Conservation (phyloP, 371 early-diverging fungal species). For the Phascolomyces articulosus region DNA sequence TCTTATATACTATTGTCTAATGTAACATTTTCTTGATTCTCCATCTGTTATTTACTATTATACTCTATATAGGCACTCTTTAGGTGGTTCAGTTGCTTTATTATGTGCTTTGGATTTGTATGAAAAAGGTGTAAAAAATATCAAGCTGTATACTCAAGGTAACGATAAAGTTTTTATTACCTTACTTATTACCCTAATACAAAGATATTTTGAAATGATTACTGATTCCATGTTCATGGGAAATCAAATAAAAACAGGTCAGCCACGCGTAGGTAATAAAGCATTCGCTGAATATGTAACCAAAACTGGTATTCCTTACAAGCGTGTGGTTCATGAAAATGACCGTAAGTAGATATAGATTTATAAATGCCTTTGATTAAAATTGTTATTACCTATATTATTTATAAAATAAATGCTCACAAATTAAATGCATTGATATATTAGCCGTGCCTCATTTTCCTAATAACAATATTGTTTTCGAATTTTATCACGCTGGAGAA, state of each 20-base stretch:
- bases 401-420: too few species aligned
- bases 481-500: background rate
- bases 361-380: too few species aligned
- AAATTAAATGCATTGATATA: background rate
- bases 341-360: conserved; percentile 20
- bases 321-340: conserved; percentile 24
- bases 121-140: conserved; percentile 13
- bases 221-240: too few species aligned
- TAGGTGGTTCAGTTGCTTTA: conserved; percentile 22
- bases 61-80: conserved; percentile 14
- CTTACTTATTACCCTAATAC: background rate
- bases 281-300: conserved; percentile 23
- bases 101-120: conserved; percentile 24
- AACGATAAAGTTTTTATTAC: background rate
- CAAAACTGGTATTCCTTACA: conserved; percentile 13
- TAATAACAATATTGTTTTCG: background rate
- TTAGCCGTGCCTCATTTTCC: background rate
- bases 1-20: too few species aligned
- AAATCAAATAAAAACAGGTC: background rate
- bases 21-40: too few species aligned
- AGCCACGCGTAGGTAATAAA: conserved; percentile 24
- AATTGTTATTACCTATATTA: too few species aligned
- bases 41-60: background rate
- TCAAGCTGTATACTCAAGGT: conserved; percentile 4
- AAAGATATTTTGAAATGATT: too few species aligned